These are phyloP conservation scores for Canariomyces notabilis DNA, from an alignment of 2,329 filamentous ascomycete genomes.

Conservation along the genomic window DNA sequence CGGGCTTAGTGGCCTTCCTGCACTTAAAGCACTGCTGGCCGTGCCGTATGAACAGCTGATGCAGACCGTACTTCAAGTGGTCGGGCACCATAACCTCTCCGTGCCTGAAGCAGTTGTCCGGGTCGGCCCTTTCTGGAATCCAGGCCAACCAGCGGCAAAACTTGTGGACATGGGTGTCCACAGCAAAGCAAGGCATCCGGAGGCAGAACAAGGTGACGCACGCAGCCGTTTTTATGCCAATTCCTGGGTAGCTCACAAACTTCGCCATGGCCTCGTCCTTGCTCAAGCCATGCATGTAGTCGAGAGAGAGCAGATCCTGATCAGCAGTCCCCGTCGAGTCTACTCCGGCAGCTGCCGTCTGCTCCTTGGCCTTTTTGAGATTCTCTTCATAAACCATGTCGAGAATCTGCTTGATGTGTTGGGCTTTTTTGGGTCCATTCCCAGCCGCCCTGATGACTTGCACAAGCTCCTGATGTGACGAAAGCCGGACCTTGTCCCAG, in stretches of 20 bases:
- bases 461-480: constrained; percentile 56
- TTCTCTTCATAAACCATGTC: constrained; percentile 66
- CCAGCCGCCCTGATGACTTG: constrained; percentile 67
- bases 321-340: constrained; percentile 32
- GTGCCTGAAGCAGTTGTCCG: constrained; percentile 47
- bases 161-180: constrained; percentile 53
- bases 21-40: constrained; percentile 47
- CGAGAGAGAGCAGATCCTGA: constrained; percentile 42
- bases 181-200: constrained; percentile 49
- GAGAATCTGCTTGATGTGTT: constrained; percentile 67
- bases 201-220: constrained; percentile 55
- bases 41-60: constrained; percentile 51
- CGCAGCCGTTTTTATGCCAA: constrained; percentile 54
- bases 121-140: constrained; percentile 46
- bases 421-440: constrained; percentile 64
- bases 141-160: constrained; percentile 50
- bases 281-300: constrained; percentile 43
- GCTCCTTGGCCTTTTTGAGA: constrained; percentile 38
- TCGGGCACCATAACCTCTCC: constrained; percentile 48
- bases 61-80: constrained; percentile 50
- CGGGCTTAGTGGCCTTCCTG: constrained; percentile 45
- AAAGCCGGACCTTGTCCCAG: constrained; percentile 65
- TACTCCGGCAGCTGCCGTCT: constrained; percentile 34
- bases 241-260: constrained; percentile 46
- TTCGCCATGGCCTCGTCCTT: constrained; percentile 46